phyloP scores from a whole-genome alignment of 2,329 filamentous ascomycete species.

The Paraconiothyrium brasiliense region DNA sequence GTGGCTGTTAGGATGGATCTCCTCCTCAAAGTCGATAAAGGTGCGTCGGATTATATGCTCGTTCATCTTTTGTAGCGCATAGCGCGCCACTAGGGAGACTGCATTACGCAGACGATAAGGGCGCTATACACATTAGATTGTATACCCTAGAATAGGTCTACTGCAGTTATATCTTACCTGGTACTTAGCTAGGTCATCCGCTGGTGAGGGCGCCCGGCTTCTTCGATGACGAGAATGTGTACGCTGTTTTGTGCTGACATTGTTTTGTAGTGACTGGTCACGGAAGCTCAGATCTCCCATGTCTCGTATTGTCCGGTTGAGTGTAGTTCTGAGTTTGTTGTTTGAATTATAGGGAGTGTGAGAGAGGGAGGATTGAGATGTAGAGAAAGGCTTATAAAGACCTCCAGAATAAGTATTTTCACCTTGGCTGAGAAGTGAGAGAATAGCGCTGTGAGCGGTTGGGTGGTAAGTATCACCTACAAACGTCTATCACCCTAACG shows the following conservation, averaged over 20 bases:
- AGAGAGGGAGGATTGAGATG: too few relatives aligned
- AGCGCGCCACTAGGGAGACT: background rate
- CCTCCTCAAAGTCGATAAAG: background rate
- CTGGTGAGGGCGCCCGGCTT: background rate
- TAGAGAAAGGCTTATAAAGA: too few relatives aligned
- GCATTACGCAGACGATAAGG: background rate
- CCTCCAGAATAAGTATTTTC: too few relatives aligned
- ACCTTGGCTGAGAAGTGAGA: too few relatives aligned
- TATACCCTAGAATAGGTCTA: background rate
- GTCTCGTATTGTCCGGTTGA: too few relatives aligned
- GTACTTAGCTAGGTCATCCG: background rate
- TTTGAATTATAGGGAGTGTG: too few relatives aligned
- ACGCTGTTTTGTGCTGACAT: background rate
- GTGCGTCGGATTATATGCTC: background rate
- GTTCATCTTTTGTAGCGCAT: background rate
- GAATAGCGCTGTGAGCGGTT: too few relatives aligned
- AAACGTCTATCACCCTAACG: too few relatives aligned
- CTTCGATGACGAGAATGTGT: background rate
- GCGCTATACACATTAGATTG: background rate
- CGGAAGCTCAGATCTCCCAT: too few relatives aligned
- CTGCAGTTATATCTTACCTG: background rate
- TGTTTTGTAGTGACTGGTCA: too few relatives aligned
- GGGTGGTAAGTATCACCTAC: too few relatives aligned
- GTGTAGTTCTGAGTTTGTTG: too few relatives aligned
- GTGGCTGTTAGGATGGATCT: background rate